Conservation (phyloP, 2,329 filamentous ascomycete genomes). For the Passalora sequoiae region DNA sequence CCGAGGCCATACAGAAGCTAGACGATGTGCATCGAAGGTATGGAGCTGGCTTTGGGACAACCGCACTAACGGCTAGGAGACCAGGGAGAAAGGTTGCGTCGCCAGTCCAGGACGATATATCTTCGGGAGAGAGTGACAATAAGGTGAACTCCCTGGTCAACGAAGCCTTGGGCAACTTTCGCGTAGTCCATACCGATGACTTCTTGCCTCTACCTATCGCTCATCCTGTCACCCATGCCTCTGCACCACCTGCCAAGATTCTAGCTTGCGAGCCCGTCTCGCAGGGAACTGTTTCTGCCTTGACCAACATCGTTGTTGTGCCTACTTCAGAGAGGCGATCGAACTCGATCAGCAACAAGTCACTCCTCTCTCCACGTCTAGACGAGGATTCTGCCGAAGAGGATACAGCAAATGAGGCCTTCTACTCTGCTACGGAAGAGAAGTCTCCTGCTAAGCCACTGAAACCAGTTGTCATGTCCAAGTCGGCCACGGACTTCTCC, state of each 20-base stretch:
- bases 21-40: slow-evolving; percentile 81
- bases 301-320: slow-evolving; percentile 78
- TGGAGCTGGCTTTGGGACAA: slow-evolving; percentile 54
- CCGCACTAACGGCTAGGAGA: slow-evolving; percentile 18
- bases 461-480: slow-evolving; percentile 36
- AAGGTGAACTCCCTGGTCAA: slow-evolving; percentile 49
- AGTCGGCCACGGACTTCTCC: slow-evolving; percentile 36
- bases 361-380: slow-evolving; percentile 30
- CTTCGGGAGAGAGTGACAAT: slow-evolving; percentile 17
- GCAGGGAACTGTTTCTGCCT: slow-evolving; percentile 72
- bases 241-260: slow-evolving; percentile 78
- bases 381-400: slow-evolving; percentile 34
- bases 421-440: slow-evolving; percentile 88
- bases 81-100: slow-evolving; percentile 21
- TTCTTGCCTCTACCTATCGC: slow-evolving; percentile 72
- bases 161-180: slow-evolving; percentile 65
- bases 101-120: slow-evolving; percentile 14
- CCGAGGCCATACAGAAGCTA: slow-evolving; percentile 69
- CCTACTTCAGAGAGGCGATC: slow-evolving; percentile 52
- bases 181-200: slow-evolving; percentile 79
- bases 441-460: slow-evolving; percentile 38
- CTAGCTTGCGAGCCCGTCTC: slow-evolving; percentile 91
- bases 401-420: slow-evolving; percentile 83
- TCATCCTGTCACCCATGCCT: slow-evolving; percentile 80
- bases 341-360: slow-evolving; percentile 18